A percentile compares a stretch with the other conserved stretches of the same genome.
These are phyloP conservation scores for Roridomyces roridus DNA, from an alignment of 768 basidiomycete species.

Conservation along the genomic window DNA sequence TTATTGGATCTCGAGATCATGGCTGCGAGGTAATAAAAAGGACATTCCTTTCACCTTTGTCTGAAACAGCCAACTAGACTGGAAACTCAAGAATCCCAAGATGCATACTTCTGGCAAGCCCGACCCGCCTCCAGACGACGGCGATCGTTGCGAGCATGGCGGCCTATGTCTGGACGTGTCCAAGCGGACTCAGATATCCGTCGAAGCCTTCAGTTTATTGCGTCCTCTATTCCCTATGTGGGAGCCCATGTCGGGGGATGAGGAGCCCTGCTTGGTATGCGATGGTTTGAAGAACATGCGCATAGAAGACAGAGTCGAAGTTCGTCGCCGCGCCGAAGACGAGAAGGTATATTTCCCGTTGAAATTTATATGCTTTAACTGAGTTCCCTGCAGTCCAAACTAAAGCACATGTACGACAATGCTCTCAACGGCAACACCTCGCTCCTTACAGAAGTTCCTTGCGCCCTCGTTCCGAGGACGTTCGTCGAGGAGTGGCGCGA, in stretches of 20 bases:
- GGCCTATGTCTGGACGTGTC: constrained; percentile 59
- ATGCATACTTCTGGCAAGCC: constrained; percentile 67
- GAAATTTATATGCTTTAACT: constrained; percentile 11
- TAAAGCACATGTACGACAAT: constrained; percentile 68
- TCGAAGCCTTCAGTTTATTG: constrained; percentile 61
- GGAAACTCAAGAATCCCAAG: constrained; percentile 73
- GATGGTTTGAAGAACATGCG: constrained; percentile 58
- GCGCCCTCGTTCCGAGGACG: constrained; percentile 62
- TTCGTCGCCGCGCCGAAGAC: constrained; percentile 72
- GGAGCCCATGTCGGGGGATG: constrained; percentile 57
- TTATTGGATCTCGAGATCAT: constrained; percentile 80
- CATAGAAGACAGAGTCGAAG: constrained; percentile 65
- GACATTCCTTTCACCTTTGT: too few relatives aligned
- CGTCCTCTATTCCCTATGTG: constrained; percentile 67
- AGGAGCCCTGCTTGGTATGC: constrained; percentile 69
- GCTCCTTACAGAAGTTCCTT: constrained; percentile 55
- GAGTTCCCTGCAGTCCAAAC: constrained; percentile 53
- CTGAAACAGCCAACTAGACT: constrained; percentile 58
- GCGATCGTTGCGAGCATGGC: constrained; percentile 72
- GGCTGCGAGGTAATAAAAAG: constrained; percentile 76
- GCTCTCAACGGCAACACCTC: constrained; percentile 50
- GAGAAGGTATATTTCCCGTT: constrained; percentile 65
- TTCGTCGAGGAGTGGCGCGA: constrained; percentile 74
- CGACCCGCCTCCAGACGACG: constrained; percentile 74
- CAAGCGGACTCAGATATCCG: constrained; percentile 67